phyloP scores from a whole-genome alignment of 257 asterid species.

The Lavandula angustifolia region DNA sequence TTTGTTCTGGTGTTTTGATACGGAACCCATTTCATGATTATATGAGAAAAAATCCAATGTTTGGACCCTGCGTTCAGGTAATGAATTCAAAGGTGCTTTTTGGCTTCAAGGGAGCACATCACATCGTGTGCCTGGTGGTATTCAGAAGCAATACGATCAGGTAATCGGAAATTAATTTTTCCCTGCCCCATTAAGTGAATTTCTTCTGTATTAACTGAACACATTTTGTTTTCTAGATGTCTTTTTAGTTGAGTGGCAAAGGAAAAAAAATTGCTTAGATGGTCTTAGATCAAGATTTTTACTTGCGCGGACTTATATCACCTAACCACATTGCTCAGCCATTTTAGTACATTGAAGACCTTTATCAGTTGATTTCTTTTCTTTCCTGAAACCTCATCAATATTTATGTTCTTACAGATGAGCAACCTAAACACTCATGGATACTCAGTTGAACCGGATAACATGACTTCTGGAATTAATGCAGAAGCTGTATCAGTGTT shows the following conservation, averaged over 20 bases:
- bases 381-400: slow-evolving; percentile 7
- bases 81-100: slow-evolving; percentile 37
- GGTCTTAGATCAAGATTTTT: slow-evolving; percentile 15
- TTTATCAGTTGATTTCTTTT: not conserved
- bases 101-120: slow-evolving; percentile 45
- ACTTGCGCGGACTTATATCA: not conserved
- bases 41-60: not conserved
- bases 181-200: slow-evolving; percentile 7
- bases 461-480: slow-evolving; percentile 35
- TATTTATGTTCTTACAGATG: slow-evolving; percentile 32
- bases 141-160: slow-evolving; percentile 44
- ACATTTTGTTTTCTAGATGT: not conserved
- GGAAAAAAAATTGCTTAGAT: not conserved
- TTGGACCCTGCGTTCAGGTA: slow-evolving; percentile 41
- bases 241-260: slow-evolving; percentile 22
- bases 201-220: slow-evolving; percentile 19
- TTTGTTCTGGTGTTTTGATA: not conserved
- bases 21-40: not conserved
- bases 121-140: slow-evolving; percentile 33
- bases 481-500: slow-evolving; percentile 31
- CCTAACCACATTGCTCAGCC: slow-evolving; percentile 3
- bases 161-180: slow-evolving; percentile 31
- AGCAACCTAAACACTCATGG: slow-evolving; percentile 31
- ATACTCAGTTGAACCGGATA: slow-evolving; percentile 36
- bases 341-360: not conserved